Conservation (phyloP, 371 early-diverging fungal species). For the Haplosporangium sp. region DNA sequence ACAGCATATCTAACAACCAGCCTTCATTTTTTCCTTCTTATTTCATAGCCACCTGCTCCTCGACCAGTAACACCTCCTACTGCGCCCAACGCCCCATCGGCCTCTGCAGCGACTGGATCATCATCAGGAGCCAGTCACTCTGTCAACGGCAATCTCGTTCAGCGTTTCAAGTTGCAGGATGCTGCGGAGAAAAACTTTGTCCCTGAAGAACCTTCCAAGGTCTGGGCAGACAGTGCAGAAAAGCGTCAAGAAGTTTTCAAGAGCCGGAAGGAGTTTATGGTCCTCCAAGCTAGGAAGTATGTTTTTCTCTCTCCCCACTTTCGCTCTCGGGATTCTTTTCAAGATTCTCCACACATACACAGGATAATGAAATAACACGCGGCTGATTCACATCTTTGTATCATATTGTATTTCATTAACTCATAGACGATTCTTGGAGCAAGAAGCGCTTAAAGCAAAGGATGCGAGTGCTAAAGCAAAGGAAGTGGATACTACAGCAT, state of each 20-base stretch:
- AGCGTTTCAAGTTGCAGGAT: constrained; percentile 65
- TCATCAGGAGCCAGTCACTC: constrained; percentile 53
- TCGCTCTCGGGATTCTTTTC: neutral
- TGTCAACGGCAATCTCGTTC: constrained; percentile 59
- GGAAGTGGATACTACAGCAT: constrained; percentile 35
- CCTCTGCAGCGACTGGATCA: constrained; percentile 44
- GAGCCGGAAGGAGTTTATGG: constrained; percentile 89
- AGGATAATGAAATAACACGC: neutral
- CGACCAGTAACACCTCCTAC: constrained; percentile 39
- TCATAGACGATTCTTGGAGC: constrained; percentile 41
- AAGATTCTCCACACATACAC: neutral
- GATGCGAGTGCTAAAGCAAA: constrained; percentile 26
- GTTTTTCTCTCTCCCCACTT: neutral
- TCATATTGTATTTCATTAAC: neutral
- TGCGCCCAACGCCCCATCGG: constrained; percentile 26
- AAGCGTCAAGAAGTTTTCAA: constrained; percentile 81
- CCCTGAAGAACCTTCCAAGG: constrained; percentile 72
- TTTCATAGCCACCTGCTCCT: constrained; percentile 42
- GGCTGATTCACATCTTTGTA: neutral
- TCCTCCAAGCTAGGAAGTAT: constrained; percentile 85
- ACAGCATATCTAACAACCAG: neutral
- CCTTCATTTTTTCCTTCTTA: neutral
- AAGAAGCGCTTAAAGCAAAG: constrained; percentile 40
- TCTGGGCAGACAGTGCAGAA: constrained; percentile 81
- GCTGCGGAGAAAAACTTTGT: constrained; percentile 52